phyloP scores from a whole-genome alignment of 768 basidiomycete species.

The Plicaturopsis crispa region DNA sequence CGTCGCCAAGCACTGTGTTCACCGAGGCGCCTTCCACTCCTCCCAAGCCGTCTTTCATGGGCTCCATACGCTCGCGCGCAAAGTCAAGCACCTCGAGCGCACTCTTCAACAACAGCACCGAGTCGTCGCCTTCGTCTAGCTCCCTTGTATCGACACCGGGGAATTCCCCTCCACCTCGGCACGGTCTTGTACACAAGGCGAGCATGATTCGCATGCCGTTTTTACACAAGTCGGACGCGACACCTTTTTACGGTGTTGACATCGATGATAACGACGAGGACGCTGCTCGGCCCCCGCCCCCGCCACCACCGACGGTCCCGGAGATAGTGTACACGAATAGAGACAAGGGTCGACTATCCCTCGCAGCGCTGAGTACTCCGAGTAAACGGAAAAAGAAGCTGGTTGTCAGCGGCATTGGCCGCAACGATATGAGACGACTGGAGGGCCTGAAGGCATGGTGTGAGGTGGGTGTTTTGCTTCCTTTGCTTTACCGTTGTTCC shows the following conservation, averaged over 20 bases:
- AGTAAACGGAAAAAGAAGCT: conserved; percentile 52
- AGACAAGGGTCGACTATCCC: conserved; percentile 20
- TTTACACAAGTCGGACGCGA: conserved; percentile 9
- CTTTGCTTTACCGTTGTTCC: conserved; percentile 2
- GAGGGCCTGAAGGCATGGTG: conserved; percentile 72
- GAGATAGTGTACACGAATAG: conserved; percentile 14
- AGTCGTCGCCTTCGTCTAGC: conserved; percentile 8
- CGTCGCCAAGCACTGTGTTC: conserved; percentile 53
- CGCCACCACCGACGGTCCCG: neutral
- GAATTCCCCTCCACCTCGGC: conserved; percentile 15
- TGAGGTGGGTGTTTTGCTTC: conserved; percentile 39
- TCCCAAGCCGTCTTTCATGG: conserved; percentile 24
- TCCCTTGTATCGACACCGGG: conserved; percentile 9
- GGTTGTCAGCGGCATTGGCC: conserved; percentile 61
- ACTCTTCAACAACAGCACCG: conserved; percentile 10
- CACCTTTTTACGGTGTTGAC: neutral
- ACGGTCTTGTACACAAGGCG: neutral
- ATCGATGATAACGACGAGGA: conserved; percentile 21
- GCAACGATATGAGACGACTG: conserved; percentile 52
- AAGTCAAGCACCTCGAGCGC: too few species aligned
- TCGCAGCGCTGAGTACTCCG: conserved; percentile 29
- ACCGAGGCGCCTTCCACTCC: conserved; percentile 30
- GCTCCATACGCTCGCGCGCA: conserved; percentile 19
- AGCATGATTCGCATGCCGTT: conserved; percentile 12
- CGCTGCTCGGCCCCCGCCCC: conserved; percentile 9